Base-by-base conservation (phyloP, 805 yeast species). In the Candida nemodendra region DNA sequence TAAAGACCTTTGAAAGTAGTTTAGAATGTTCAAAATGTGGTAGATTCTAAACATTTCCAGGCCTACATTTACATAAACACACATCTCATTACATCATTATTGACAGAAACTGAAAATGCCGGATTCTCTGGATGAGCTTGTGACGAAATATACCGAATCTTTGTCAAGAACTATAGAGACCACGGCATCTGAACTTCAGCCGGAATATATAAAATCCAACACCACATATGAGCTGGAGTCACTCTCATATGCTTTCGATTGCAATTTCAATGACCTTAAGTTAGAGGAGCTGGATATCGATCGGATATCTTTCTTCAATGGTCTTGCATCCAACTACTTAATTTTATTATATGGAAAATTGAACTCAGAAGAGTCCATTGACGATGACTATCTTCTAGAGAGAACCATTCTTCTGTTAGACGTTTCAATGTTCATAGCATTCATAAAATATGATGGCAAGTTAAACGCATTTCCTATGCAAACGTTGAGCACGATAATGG, bases 401-500 rank as follows among this genome's bases (percentile, higher is more conserved):
- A 26, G 27, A n/a, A 9, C 42, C 5, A 30, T 57, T 3, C 23
- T 51, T 2, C 26, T 56, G 1, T 34, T 58, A 9, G 64, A 59
- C 38, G 16, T 54, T 1, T 45, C 56, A 1, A 51, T 58, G 11
- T 32, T 34, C 26, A 19, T 50, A 3, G 47, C 54, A 2, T 29
- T 34, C 28, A 13, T 24, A n/a, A 47, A 44, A 18, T 39, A 38
- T 17, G 32, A 34, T 5, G 39, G 29, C 8, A 23, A 27, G 23
- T 16, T 39, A 32, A 42, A 41, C 27, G 36, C 47, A 9, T 48
- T 38, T 24, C 56, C 62, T 16, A 57, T 57, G 54, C 58, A 60
- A n/a, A 45, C 57, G 3, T 40, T 60, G 6, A 51, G 45, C 18
- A 26, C 44, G 3, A 40, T 59, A 21, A 39, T 59, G 48, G 37